These are phyloP conservation scores for Trichoderma cornu-damae DNA, from an alignment of 2,329 filamentous ascomycete genomes.

Conservation along the genomic window DNA sequence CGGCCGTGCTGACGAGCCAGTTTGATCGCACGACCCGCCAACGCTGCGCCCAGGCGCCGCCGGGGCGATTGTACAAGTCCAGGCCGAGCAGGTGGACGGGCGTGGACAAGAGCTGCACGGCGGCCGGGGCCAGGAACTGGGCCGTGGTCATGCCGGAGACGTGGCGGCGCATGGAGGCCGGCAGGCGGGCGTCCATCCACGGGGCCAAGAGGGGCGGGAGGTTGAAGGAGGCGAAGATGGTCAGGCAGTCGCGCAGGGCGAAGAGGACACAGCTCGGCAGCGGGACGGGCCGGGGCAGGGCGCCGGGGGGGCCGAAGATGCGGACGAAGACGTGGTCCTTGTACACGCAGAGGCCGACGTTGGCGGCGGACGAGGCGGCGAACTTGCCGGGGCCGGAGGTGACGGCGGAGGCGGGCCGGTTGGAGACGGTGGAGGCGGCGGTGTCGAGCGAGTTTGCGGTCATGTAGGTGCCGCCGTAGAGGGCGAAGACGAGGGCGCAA, in stretches of 20 bases:
- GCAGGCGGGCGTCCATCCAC: slow-evolving; percentile 51
- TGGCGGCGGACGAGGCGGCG: slow-evolving; percentile 70
- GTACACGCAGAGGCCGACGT: slow-evolving; percentile 80
- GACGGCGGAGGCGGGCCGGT: slow-evolving; percentile 54
- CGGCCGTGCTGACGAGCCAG: slow-evolving; percentile 67
- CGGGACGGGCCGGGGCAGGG: slow-evolving; percentile 54
- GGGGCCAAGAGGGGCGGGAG: slow-evolving; percentile 75
- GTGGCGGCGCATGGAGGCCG: slow-evolving; percentile 40
- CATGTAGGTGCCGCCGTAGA: slow-evolving; percentile 87
- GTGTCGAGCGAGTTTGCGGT: slow-evolving; percentile 88
- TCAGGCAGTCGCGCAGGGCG: slow-evolving; percentile 75
- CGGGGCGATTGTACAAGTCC: slow-evolving; percentile 74
- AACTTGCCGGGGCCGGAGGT: slow-evolving; percentile 79
- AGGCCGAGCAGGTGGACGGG: slow-evolving; percentile 80
- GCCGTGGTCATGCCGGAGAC: slow-evolving; percentile 58
- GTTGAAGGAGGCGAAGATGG: slow-evolving; percentile 91
- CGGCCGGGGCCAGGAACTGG: slow-evolving; percentile 75
- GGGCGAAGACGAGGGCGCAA: slow-evolving; percentile 62
- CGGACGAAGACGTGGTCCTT: slow-evolving; percentile 83
- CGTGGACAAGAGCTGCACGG: slow-evolving; percentile 73
- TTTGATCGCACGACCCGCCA: slow-evolving; percentile 63
- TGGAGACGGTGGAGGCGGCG: slow-evolving; percentile 56
- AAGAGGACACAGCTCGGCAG: slow-evolving; percentile 72
- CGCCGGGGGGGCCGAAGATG: slow-evolving; percentile 65
- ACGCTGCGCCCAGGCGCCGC: slow-evolving; percentile 51